Conservation (phyloP, 2,329 filamentous ascomycete species). For the Calonectria montana region DNA sequence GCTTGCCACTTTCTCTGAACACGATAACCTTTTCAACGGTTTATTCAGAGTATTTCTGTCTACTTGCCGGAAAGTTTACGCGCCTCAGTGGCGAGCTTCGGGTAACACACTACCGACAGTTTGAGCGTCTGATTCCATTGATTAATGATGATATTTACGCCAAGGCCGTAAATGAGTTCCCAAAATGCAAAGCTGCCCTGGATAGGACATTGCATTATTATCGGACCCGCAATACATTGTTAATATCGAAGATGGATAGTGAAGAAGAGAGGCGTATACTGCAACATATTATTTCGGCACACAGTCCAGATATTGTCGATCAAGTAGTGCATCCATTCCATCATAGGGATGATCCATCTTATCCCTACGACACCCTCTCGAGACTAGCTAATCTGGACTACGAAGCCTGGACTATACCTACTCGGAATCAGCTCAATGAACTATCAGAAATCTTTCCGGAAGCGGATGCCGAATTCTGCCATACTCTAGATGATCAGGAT, state of each 20-base stretch:
- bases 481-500: not conserved
- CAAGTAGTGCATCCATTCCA: not conserved
- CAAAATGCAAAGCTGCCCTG: not conserved
- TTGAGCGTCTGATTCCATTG: not conserved
- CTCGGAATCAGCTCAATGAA: not conserved
- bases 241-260: not conserved
- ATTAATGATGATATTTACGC: not conserved
- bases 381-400: not conserved
- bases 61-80: not conserved
- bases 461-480: not conserved
- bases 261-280: not conserved
- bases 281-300: not conserved
- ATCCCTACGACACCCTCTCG: not conserved
- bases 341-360: not conserved
- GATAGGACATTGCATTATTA: not conserved
- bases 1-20: slow-evolving; percentile 17
- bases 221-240: not conserved
- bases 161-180: not conserved
- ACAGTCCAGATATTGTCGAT: not conserved
- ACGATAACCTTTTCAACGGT: slow-evolving; percentile 25
- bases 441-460: not conserved
- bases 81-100: no score
- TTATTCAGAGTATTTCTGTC: not conserved
- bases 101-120: no score
- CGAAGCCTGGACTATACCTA: not conserved